A percentile compares a stretch with the other conserved stretches of the same genome.
Evolutionary conservation across 352 stramenopile genomes (phyloP).

Genomic region (Globisporangium nunn): DNA sequence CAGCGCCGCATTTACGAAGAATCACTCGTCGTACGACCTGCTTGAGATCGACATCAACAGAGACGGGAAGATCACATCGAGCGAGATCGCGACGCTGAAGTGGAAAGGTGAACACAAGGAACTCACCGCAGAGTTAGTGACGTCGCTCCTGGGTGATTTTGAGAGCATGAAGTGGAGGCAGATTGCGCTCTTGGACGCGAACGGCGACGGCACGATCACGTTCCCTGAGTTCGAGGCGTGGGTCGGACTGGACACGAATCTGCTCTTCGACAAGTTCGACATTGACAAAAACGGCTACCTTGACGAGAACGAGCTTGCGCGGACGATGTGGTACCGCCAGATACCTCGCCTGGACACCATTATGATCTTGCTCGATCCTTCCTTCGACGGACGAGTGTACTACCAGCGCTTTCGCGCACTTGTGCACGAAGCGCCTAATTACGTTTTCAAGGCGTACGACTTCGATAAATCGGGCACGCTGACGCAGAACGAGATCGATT

Average conservation of each 20-base stretch:
- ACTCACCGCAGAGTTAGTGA: conserved; percentile 34
- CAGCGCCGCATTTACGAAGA: conserved; percentile 36
- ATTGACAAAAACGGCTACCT: conserved; percentile 81
- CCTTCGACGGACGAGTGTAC: conserved; percentile 77
- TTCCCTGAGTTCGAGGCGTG: conserved; percentile 64
- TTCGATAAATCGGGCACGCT: conserved; percentile 53
- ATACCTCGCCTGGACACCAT: conserved; percentile 56
- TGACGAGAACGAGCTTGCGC: conserved; percentile 76
- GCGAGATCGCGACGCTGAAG: conserved; percentile 38
- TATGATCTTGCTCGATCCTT: conserved; percentile 71
- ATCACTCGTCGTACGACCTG: conserved; percentile 70
- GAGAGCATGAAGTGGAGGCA: conserved; percentile 54
- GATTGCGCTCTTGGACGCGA: conserved; percentile 33
- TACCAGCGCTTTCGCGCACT: conserved; percentile 53
- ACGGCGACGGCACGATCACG: conserved; percentile 51
- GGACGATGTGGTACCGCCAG: conserved; percentile 58
- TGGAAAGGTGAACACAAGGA: conserved; percentile 19
- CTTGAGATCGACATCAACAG: conserved; percentile 54
- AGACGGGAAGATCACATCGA: conserved; percentile 66
- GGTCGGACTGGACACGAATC: conserved; percentile 59
- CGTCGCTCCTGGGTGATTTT: conserved; percentile 43
- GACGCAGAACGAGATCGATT: conserved; percentile 48
- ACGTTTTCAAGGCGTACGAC: conserved; percentile 72
- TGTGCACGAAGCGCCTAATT: conserved; percentile 32
- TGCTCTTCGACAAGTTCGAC: conserved; percentile 82